Evolutionary conservation across 176 grass and related monocot genomes (phyloP), one percentile per base, ranked within the genome.

Genomic region (Carex myosuroides): DNA sequence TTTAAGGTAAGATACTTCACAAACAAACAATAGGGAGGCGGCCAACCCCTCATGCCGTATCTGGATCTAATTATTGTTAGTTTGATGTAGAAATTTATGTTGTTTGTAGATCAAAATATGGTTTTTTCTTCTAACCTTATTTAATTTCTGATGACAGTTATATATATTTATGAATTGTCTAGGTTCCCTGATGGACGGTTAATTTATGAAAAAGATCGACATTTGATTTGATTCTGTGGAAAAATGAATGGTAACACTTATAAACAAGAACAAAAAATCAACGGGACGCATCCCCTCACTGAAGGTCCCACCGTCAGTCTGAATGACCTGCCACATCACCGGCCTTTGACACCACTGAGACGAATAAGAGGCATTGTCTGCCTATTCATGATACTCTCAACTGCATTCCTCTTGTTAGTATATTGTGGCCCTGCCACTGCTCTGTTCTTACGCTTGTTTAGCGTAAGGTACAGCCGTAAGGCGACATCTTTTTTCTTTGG

Each of bases 401-500:
- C 91, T 2, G 91, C 95, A 55, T 98, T 93, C 41, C 82, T 93
- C 37, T 85, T 98, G 91, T 85, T 95, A 74, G 87, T 95, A 77
- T 98, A 91, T 83, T 83, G 87, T 64, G 91, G 89, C 12, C 92
- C 91, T 60, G 14, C 90, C 13, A 88, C 86, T 39, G 85, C 89
- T 70, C 89, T 93, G 30, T 44, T 95, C n/a, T 64, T 98, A 24
- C 86, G 89, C 44, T 62, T 98, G 82, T 91, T 98, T 64, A 95
- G 92, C 20, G 50, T 93, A 42, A 91, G 90, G 33, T 87, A 95
- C 85, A 98, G 95, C 79, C 89, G 95, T 80, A 94, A 92, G 81
- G 89, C 64, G 14, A 98, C 91, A 11, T 91, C 91, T n/a, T 88
- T 90, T 79, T 78, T 98, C 41, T 98, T 95, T 33, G 92, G 89